Evolutionary conservation across 2,329 filamentous ascomycete genomes (phyloP).

Genomic region (Capronia coronata): DNA sequence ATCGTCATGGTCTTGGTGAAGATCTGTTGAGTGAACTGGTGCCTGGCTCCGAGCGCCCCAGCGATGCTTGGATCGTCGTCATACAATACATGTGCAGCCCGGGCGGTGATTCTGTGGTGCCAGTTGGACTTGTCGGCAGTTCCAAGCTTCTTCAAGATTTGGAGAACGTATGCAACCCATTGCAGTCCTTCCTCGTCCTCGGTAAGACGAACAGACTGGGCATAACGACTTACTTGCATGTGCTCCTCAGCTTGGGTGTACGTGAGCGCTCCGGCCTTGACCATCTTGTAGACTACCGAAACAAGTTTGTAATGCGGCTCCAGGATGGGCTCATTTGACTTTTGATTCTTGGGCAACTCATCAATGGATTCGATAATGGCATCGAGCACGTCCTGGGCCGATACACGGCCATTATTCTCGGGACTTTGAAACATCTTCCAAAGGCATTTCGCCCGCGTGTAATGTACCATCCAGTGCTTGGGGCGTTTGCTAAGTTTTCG

Average conservation of each 20-base stretch:
- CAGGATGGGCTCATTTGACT: slow-evolving; percentile 65
- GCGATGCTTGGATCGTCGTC: slow-evolving; percentile 48
- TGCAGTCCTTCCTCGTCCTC: slow-evolving; percentile 46
- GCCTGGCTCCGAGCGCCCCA: slow-evolving; percentile 58
- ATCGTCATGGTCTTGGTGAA: slow-evolving; percentile 93
- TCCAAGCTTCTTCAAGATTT: slow-evolving; percentile 51
- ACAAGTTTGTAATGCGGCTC: slow-evolving; percentile 92
- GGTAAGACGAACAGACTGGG: slow-evolving; percentile 46
- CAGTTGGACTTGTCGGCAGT: slow-evolving; percentile 84
- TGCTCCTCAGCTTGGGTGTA: slow-evolving; percentile 45
- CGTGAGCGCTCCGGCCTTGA: slow-evolving; percentile 46
- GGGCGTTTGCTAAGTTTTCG: slow-evolving; percentile 54
- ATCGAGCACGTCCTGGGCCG: slow-evolving; percentile 48
- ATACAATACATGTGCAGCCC: slow-evolving; percentile 56
- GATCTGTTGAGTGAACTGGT: slow-evolving; percentile 73
- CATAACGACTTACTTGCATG: slow-evolving; percentile 50
- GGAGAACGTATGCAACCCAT: slow-evolving; percentile 58
- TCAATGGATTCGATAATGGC: slow-evolving; percentile 56
- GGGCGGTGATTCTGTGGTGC: slow-evolving; percentile 86
- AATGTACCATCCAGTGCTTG: slow-evolving; percentile 60
- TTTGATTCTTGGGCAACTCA: slow-evolving; percentile 55
- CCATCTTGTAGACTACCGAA: slow-evolving; percentile 73
- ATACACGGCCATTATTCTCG: slow-evolving; percentile 36
- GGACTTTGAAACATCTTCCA: slow-evolving; percentile 59
- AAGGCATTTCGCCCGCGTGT: slow-evolving; percentile 63